Percentiles rank a stretch among this genome's conserved stretches.
Evolutionary conservation across 2,329 filamentous ascomycete genomes (phyloP).

Genomic region (Microsporum audouinii): DNA sequence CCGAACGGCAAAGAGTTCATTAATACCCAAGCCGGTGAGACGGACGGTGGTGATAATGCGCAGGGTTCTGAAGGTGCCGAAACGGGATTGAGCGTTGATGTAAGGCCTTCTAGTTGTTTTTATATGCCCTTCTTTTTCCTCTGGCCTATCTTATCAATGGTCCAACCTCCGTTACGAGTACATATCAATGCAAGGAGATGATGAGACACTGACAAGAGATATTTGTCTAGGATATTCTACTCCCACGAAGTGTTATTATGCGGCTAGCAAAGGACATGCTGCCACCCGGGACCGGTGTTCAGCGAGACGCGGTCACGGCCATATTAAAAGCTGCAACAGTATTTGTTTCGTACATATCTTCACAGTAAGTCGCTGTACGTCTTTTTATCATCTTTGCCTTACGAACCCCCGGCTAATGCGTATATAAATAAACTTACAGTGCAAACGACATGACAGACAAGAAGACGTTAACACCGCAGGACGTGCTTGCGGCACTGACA

Average conservation of each 20-base stretch:
- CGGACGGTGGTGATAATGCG: not conserved
- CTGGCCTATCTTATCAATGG: not conserved
- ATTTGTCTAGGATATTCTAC: constrained; percentile 44
- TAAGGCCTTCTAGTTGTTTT: not conserved
- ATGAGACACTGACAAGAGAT: not conserved
- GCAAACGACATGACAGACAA: constrained; percentile 52
- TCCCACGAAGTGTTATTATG: constrained; percentile 51
- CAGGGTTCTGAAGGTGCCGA: not conserved
- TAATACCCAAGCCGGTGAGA: not conserved
- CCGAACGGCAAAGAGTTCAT: not conserved
- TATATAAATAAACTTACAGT: constrained; percentile 24
- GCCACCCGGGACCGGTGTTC: constrained; percentile 53
- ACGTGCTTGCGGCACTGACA: constrained; percentile 49
- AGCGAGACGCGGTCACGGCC: constrained; percentile 53
- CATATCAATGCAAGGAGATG: not conserved
- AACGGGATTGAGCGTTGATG: not conserved
- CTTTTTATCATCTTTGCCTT: not conserved
- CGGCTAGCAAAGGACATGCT: constrained; percentile 53
- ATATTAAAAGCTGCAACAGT: constrained; percentile 56
- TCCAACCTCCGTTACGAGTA: not conserved
- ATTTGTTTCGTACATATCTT: constrained; percentile 53
- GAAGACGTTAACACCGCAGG: constrained; percentile 50
- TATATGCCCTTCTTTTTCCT: not conserved
- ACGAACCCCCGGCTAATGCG: not conserved
- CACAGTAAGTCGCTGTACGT: constrained; percentile 37